Percentiles rank a stretch among this genome's conserved stretches.
Conservation (phyloP, 2,329 filamentous ascomycete genomes). For the Aspergillus luchuensis region DNA sequence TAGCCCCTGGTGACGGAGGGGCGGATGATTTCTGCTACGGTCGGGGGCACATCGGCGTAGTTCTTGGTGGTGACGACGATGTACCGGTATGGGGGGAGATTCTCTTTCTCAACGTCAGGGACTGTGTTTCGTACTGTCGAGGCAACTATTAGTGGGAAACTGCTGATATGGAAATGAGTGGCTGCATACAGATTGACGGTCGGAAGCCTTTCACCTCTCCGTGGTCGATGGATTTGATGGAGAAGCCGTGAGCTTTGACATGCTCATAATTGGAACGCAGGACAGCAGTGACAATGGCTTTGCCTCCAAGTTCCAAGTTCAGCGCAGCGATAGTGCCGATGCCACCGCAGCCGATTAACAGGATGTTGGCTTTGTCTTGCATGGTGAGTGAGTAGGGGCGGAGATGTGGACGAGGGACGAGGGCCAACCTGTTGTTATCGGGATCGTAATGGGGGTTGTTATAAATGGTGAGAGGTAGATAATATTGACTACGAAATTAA, state of each 20-base stretch:
- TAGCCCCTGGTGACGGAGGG: slow-evolving; percentile 55
- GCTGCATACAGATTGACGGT: slow-evolving; percentile 43
- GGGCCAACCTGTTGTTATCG: neutral
- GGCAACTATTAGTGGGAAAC: neutral
- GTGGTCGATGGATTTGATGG: slow-evolving; percentile 59
- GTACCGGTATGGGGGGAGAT: slow-evolving; percentile 51
- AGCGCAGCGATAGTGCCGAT: slow-evolving; percentile 62
- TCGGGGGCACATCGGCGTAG: slow-evolving; percentile 56
- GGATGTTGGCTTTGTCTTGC: slow-evolving; percentile 45
- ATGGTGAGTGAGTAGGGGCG: neutral
- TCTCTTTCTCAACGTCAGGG: slow-evolving; percentile 44
- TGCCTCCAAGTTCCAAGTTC: slow-evolving; percentile 55
- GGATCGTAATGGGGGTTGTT: too few relatives aligned
- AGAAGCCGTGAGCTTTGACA: slow-evolving; percentile 55
- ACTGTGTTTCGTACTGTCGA: slow-evolving; percentile 50
- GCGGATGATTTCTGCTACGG: slow-evolving; percentile 51
- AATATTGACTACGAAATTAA: neutral
- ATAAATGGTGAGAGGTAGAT: neutral
- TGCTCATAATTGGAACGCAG: slow-evolving; percentile 59
- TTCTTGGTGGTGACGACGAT: slow-evolving; percentile 63
- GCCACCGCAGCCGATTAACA: slow-evolving; percentile 60
- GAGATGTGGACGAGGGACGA: neutral
- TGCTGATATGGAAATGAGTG: neutral
- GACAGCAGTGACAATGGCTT: slow-evolving; percentile 56
- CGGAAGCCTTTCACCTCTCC: slow-evolving; percentile 49